Percentiles rank a stretch among this genome's conserved stretches.
These are phyloP conservation scores for Paracorniculantispora psalliotae DNA, from an alignment of 2,329 filamentous ascomycete genomes.

Conservation along the genomic window DNA sequence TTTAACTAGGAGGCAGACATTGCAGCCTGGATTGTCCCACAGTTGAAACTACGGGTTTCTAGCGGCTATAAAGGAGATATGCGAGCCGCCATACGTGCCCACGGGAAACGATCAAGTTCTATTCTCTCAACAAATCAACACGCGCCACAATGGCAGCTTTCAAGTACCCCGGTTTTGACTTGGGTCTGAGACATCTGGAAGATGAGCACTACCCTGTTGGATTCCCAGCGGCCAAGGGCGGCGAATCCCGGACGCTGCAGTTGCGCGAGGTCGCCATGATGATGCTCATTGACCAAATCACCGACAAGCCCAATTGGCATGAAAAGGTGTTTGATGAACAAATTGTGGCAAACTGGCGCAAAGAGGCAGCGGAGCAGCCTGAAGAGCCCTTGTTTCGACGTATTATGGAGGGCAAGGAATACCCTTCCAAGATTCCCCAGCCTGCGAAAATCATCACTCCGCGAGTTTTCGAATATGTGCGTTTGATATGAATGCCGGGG, in stretches of 20 bases:
- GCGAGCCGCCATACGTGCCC: background rate
- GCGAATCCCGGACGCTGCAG: constrained; percentile 10
- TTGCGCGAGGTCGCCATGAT: constrained; percentile 22
- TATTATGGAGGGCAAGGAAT: constrained; percentile 13
- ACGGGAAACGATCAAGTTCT: background rate
- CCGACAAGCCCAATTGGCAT: constrained; percentile 25
- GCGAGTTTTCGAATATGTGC: constrained; percentile 31
- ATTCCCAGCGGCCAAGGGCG: background rate
- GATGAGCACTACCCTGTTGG: constrained; percentile 6
- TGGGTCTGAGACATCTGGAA: background rate
- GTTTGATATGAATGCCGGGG: too few species aligned
- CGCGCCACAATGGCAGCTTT: background rate
- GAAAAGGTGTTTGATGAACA: constrained; percentile 22
- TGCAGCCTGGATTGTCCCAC: background rate
- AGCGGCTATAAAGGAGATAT: background rate
- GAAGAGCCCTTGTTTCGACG: constrained; percentile 12
- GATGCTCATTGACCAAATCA: constrained; percentile 23
- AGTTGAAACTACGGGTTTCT: background rate
- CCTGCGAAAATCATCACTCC: too few species aligned
- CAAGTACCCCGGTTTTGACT: background rate
- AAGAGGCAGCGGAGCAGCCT: constrained; percentile 14
- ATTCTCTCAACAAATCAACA: background rate
- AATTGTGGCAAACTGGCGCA: constrained; percentile 23
- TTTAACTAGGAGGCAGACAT: background rate
- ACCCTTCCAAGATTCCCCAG: constrained; percentile 10